Evolutionary conservation across 495 filamentous ascomycete genomes (phyloP), one percentile per base, ranked within the genome.

Genomic region (Astrocystis sublimbata): DNA sequence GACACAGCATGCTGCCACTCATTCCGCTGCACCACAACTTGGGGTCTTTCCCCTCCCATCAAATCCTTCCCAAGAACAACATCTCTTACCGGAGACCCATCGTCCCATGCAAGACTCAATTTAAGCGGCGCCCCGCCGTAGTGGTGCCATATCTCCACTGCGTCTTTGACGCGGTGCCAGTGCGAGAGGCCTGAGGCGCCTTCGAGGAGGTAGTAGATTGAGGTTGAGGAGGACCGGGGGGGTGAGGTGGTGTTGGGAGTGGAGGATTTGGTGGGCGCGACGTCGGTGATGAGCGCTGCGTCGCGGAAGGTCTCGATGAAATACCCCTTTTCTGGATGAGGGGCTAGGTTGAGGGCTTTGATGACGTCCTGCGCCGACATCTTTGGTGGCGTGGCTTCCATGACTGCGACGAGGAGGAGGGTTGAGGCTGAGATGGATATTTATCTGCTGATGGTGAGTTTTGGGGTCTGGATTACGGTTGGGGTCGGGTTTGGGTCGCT

Each of bases 191-290:
- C 75, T 24, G 60, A 68, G n/a, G 62, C 30, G 24, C 78, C 76
- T 46, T 80, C 73, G 15, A 82, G 78, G 13, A 81, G 76, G 63
- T 80, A 82, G 65, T 81, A 82, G 53, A 80, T 81, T 42, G 68
- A 73, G 0, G 79, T 82, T 68, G 73, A 76, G 61, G n/a, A n/a
- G n/a, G n/a, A n/a, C n/a, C n/a, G n/a, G n/a, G n/a, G n/a, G n/a
- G n/a, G n/a, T n/a, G n/a, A n/a, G n/a, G n/a, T n/a, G n/a, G n/a
- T n/a, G n/a, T n/a, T n/a, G n/a, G n/a, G n/a, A n/a, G n/a, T n/a
- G n/a, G n/a, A n/a, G n/a, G n/a, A n/a, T n/a, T 65, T 63, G 2
- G 73, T 63, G 61, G 71, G 75, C 0, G n/a, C 56, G 26, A 52
- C 57, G 46, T 41, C 38, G 13, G 52, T 24, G 10, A 56, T 64